Percentiles rank a stretch among this genome's conserved stretches.
Conservation (phyloP, 1,284 basidiomycete species). For the Ganoderma boninense region DNA sequence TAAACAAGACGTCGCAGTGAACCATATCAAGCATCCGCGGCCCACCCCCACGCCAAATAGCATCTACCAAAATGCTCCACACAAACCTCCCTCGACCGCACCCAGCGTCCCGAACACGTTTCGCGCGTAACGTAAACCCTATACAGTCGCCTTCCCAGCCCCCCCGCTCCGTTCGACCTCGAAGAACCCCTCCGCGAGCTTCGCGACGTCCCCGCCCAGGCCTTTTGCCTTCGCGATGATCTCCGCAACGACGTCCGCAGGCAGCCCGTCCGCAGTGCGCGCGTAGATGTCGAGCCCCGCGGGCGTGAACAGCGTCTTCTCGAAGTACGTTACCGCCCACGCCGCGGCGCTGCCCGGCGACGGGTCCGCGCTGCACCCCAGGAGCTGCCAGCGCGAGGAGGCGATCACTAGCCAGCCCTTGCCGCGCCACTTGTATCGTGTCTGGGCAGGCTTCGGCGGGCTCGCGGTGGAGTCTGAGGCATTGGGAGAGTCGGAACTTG, state of each 20-base stretch:
- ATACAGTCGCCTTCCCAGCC: constrained; percentile 3
- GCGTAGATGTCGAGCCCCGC: constrained; percentile 58
- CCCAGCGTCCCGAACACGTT: neutral
- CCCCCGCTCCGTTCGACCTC: constrained; percentile 31
- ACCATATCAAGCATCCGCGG: neutral
- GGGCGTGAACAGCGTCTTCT: constrained; percentile 60
- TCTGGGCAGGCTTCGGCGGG: constrained; percentile 25
- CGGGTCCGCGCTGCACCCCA: constrained; percentile 46
- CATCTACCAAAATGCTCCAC: neutral
- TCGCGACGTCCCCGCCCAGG: constrained; percentile 32
- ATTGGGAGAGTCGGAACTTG: neutral
- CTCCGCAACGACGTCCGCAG: constrained; percentile 33
- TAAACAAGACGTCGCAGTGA: neutral
- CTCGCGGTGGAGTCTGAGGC: neutral
- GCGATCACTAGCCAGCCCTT: constrained; percentile 52
- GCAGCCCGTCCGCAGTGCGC: constrained; percentile 39
- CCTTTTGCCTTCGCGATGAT: constrained; percentile 28
- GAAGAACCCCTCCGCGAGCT: constrained; percentile 32
- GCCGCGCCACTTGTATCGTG: constrained; percentile 56
- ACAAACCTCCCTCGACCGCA: neutral
- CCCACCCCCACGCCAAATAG: neutral
- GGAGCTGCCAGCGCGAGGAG: constrained; percentile 57
- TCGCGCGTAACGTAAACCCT: neutral
- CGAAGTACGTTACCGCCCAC: constrained; percentile 61
- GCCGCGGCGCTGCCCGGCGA: constrained; percentile 29